These are phyloP conservation scores for Perkinsus olseni DNA, from an alignment of 169 alveolate genomes.

Conservation along the genomic window DNA sequence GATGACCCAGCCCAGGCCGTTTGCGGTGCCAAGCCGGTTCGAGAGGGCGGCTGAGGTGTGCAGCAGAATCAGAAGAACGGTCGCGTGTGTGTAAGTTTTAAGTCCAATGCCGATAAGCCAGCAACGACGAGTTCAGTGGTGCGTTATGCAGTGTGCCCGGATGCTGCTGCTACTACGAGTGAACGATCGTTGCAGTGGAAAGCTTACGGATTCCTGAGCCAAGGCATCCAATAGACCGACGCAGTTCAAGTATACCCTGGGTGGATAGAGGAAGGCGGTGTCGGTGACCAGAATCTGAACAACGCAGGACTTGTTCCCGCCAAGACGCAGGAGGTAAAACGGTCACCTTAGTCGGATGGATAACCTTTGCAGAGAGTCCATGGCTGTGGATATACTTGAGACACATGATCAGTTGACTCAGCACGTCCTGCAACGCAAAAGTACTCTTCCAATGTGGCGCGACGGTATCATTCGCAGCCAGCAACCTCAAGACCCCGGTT, in stretches of 20 bases:
- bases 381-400: neutral
- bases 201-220: neutral
- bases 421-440: neutral
- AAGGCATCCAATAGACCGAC: neutral
- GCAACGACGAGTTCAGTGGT: too few relatives aligned
- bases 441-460: neutral
- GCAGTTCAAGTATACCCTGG: neutral
- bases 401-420: neutral
- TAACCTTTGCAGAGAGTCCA: neutral
- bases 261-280: neutral
- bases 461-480: neutral
- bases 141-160: too few relatives aligned
- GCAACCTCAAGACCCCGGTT: neutral
- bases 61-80: neutral
- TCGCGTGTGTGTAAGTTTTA: too few relatives aligned
- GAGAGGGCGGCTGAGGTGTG: neutral
- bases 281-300: neutral
- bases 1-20: neutral
- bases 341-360: neutral
- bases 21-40: neutral
- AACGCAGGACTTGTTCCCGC: too few relatives aligned
- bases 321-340: neutral
- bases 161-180: too few relatives aligned
- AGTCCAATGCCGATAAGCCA: too few relatives aligned
- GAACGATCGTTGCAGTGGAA: neutral